phyloP scores from a whole-genome alignment of 352 stramenopile genomes.

The Phytophthora constricta region DNA sequence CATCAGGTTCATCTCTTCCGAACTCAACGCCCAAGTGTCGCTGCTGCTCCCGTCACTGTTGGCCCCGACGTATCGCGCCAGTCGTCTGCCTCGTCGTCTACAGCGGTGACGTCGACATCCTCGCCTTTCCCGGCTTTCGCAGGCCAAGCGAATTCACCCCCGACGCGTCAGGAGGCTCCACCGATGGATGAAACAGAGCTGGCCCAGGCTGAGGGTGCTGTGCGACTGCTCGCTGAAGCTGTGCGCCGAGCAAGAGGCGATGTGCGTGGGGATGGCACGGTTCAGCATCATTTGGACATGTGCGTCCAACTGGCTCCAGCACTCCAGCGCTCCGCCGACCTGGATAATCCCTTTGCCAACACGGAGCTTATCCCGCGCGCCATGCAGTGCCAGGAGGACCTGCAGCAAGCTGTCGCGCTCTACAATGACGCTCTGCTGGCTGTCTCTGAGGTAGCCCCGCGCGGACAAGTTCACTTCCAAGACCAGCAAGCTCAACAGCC shows the following conservation, averaged over 20 bases:
- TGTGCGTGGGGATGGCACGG: conserved; percentile 39
- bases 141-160: conserved; percentile 15
- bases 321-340: conserved; percentile 88
- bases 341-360: conserved; percentile 91
- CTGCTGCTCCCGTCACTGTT: conserved; percentile 15
- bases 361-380: conserved; percentile 86
- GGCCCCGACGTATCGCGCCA: conserved; percentile 12
- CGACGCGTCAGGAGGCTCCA: conserved; percentile 15
- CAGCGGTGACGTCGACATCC: conserved; percentile 14
- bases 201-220: conserved; percentile 40
- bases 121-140: conserved; percentile 32
- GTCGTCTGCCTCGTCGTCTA: conserved; percentile 14
- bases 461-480: conserved; percentile 19
- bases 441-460: conserved; percentile 25
- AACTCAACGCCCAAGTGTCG: conserved; percentile 16
- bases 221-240: conserved; percentile 34
- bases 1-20: conserved; percentile 45
- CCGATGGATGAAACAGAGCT: conserved; percentile 51
- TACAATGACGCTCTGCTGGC: conserved; percentile 55
- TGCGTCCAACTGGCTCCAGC: conserved; percentile 86
- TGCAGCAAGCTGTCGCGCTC: conserved; percentile 40
- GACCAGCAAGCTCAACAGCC: conserved; percentile 22
- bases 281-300: conserved; percentile 73
- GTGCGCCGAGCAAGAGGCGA: conserved; percentile 39
- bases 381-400: conserved; percentile 79